Base-by-base conservation (phyloP, 179 eudicot species). In the Drosera spatulata region DNA sequence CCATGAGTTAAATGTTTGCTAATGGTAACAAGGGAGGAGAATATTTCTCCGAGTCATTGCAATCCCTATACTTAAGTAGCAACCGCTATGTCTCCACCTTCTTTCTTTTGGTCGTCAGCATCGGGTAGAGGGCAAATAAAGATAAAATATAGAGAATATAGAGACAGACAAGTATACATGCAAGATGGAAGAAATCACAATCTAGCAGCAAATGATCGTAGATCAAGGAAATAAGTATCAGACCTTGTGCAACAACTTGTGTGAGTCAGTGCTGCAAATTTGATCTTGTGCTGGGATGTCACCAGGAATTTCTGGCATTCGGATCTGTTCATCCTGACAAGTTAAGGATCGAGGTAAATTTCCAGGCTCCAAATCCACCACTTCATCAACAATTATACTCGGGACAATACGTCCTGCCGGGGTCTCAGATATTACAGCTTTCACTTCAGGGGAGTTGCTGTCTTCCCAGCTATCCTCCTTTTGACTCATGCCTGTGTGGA, bases 221-320 rank as follows among this genome's bases (percentile, higher is more conserved):
- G 33, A 22, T 44, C 13, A 15, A 61, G 65, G 64, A 39, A 44
- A 62, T 43, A 14, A 65, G 51, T 61, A 75, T 54, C 85, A 74
- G 58, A 87, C 97, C 95, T 86, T 79, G 40, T 58, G 68, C 61
- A 65, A 22, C 33, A 22, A 22, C 33, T 22, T 22, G 33, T 22
- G 33, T 22, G 33, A 4, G 51, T 55, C 79, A 59, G 61, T 60
- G 64, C 64, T 56, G 59, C 78, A 68, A 7, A 69, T 50, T 54
- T 65, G 61, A 52, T 53, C 68, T 43, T 60, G 62, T 39, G 60
- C 65, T 58, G 58, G 9, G 41, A 53, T 46, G 59, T 58, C 47
- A 47, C 68, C 40, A 22, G 79, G 62, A 15, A 44, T 59, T 55
- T 53, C 50, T 57, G 59, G 53, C 51, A 64, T 46, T 9, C 47